These are phyloP conservation scores for Epichloe uncinata DNA, from an alignment of 2,329 filamentous ascomycete species.

Conservation along the genomic window DNA sequence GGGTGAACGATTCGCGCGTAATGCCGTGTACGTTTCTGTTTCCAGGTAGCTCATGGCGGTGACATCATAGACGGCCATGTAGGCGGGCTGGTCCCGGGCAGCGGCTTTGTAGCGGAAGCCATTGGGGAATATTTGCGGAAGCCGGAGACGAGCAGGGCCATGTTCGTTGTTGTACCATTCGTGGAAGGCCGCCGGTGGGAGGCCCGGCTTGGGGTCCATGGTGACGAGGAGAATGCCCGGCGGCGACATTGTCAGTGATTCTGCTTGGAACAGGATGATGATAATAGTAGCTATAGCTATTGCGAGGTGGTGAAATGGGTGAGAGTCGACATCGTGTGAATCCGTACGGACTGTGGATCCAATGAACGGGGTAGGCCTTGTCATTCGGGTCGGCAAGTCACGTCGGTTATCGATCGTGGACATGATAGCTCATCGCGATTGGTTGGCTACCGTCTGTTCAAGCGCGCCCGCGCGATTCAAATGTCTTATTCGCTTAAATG, in stretches of 20 bases:
- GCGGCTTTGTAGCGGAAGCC: constrained; percentile 66
- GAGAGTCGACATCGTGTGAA: no score
- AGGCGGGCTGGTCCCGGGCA: constrained; percentile 51
- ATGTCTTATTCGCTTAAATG: no score
- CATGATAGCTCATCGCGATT: no score
- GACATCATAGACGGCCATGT: constrained; percentile 73
- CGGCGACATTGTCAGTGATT: constrained; percentile 19
- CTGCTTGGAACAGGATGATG: no score
- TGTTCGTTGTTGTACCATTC: constrained; percentile 95
- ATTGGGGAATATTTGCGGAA: constrained; percentile 60
- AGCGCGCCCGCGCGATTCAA: no score
- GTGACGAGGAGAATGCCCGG: constrained; percentile 72
- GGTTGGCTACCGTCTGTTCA: no score
- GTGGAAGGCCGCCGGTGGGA: constrained; percentile 60
- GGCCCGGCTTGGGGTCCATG: constrained; percentile 61
- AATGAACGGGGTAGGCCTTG: no score
- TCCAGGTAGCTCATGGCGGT: constrained; percentile 58
- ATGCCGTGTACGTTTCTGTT: constrained; percentile 53
- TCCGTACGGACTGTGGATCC: no score
- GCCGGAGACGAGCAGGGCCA: constrained; percentile 64
- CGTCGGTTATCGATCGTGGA: no score
- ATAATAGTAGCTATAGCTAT: no score
- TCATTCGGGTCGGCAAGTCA: no score
- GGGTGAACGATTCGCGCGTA: constrained; percentile 44
- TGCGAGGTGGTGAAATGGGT: no score